Conservation (phyloP, 2,329 filamentous ascomycete genomes). For the Ophiostoma sp. region DNA sequence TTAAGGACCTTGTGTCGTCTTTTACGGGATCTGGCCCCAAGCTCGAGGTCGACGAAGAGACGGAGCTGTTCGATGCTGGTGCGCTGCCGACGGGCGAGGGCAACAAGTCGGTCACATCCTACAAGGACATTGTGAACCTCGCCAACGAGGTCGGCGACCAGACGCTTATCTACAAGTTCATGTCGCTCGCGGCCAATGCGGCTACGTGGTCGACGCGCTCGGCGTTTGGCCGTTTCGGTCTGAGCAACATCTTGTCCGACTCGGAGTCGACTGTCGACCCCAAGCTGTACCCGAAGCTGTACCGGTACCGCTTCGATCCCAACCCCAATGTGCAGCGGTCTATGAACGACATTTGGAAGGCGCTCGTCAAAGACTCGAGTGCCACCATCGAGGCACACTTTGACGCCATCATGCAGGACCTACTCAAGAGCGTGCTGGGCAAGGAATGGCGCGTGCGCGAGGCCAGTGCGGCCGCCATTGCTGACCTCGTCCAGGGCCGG, state of each 20-base stretch:
- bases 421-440: slow-evolving; percentile 78
- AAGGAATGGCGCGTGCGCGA: slow-evolving; percentile 92
- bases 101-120: slow-evolving; percentile 68
- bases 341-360: slow-evolving; percentile 98
- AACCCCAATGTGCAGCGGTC: slow-evolving; percentile 87
- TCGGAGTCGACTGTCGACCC: slow-evolving; percentile 84
- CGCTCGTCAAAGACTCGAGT: slow-evolving; percentile 78
- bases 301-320: slow-evolving; percentile 89
- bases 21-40: slow-evolving; percentile 73
- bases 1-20: slow-evolving; percentile 79
- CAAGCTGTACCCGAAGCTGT: slow-evolving; percentile 92
- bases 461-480: slow-evolving; percentile 84
- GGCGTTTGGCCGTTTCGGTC: slow-evolving; percentile 87
- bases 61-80: slow-evolving; percentile 87
- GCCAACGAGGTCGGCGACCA: slow-evolving; percentile 97
- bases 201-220: slow-evolving; percentile 97
- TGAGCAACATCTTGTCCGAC: slow-evolving; percentile 73
- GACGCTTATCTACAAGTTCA: slow-evolving; percentile 95
- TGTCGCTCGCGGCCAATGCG: slow-evolving; percentile 93
- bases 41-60: slow-evolving; percentile 82
- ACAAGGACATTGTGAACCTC: slow-evolving; percentile 92
- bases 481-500: slow-evolving; percentile 78
- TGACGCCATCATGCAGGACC: slow-evolving; percentile 79
- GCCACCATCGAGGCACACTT: slow-evolving; percentile 75
- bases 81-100: slow-evolving; percentile 85